phyloP scores from a whole-genome alignment of 306 rosid species.

The Senna tora region DNA sequence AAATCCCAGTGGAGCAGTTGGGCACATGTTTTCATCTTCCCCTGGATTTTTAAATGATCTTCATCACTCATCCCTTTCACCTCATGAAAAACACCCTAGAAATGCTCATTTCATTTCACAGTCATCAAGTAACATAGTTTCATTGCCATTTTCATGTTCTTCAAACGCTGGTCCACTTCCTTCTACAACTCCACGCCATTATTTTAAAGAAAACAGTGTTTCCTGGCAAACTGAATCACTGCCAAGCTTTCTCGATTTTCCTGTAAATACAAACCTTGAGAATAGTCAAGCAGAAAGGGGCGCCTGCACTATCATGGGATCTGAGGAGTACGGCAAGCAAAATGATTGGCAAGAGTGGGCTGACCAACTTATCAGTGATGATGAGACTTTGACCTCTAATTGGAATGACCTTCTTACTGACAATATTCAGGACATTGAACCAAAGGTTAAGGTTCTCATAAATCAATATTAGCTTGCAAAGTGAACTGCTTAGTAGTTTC shows the following conservation, averaged over 20 bases:
- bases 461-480: slow-evolving; percentile 38
- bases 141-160: slow-evolving; percentile 63
- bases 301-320: slow-evolving; percentile 62
- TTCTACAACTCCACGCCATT: slow-evolving; percentile 56
- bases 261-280: slow-evolving; percentile 60
- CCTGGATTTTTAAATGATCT: slow-evolving; percentile 81
- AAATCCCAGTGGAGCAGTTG: slow-evolving; percentile 71
- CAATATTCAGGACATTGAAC: slow-evolving; percentile 71
- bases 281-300: slow-evolving; percentile 66
- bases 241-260: slow-evolving; percentile 72
- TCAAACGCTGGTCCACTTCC: slow-evolving; percentile 55
- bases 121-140: slow-evolving; percentile 50
- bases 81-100: slow-evolving; percentile 58
- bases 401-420: slow-evolving; percentile 91
- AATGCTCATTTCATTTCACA: slow-evolving; percentile 61
- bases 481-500: slow-evolving; percentile 32
- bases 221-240: slow-evolving; percentile 79
- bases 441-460: slow-evolving; percentile 64
- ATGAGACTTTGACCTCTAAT: slow-evolving; percentile 69
- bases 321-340: slow-evolving; percentile 71
- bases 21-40: slow-evolving; percentile 86
- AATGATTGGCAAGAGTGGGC: slow-evolving; percentile 96
- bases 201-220: slow-evolving; percentile 59
- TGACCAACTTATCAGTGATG: slow-evolving; percentile 85
- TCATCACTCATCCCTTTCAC: slow-evolving; percentile 75